Evolutionary conservation across 352 stramenopile species (phyloP).

Genomic region (Globisporangium apiculatum): DNA sequence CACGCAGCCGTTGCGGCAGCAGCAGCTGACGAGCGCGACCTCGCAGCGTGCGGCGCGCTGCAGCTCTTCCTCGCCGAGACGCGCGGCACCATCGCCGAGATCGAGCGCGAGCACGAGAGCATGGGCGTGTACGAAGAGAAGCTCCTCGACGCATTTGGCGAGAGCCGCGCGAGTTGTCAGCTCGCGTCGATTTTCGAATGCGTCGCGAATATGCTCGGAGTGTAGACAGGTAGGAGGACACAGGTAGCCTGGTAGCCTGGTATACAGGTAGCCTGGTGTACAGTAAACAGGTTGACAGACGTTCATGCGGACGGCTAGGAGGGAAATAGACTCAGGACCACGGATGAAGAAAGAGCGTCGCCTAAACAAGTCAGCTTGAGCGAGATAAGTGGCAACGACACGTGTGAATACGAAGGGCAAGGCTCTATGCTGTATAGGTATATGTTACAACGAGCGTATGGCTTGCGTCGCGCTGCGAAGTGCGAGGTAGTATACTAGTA

Average conservation of each 20-base stretch:
- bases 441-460: neutral
- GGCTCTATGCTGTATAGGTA: too few species aligned
- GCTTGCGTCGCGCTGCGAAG: too few species aligned
- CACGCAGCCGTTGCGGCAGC: neutral
- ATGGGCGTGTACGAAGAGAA: constrained; percentile 61
- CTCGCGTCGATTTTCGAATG: constrained; percentile 38
- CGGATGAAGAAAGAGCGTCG: too few species aligned
- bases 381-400: neutral
- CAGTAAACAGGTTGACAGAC: too few species aligned
- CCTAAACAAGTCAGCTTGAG: neutral
- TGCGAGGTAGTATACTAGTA: constrained; percentile 6
- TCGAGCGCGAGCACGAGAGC: constrained; percentile 58
- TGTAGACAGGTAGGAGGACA: too few species aligned
- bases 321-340: too few species aligned
- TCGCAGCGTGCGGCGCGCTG: constrained; percentile 34
- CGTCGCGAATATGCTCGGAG: constrained; percentile 10
- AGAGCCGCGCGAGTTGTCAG: constrained; percentile 59
- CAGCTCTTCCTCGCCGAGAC: constrained; percentile 44
- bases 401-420: neutral
- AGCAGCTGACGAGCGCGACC: constrained; percentile 22
- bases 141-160: constrained; percentile 50
- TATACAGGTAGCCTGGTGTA: too few species aligned
- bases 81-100: constrained; percentile 22
- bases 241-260: too few species aligned
- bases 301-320: too few species aligned